phyloP scores from a whole-genome alignment of 441 rosid genomes.

The Jatropha multifida region DNA sequence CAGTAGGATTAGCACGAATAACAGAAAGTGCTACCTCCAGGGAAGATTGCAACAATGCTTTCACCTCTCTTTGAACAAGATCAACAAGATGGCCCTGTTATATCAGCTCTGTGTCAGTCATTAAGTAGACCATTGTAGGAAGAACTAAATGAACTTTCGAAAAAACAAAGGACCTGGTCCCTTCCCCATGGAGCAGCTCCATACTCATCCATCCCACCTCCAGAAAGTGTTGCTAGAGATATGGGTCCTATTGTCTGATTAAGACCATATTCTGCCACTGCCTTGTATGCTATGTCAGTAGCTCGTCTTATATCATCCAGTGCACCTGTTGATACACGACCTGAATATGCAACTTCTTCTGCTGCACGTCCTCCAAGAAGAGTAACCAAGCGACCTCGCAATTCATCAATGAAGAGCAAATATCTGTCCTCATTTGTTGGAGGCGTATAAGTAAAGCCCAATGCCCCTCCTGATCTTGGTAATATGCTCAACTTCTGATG shows the following conservation, averaged over 20 bases:
- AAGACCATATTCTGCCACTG: constrained; percentile 98
- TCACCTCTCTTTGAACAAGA: constrained; percentile 94
- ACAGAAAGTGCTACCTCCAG: constrained; percentile 74
- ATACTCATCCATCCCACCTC: constrained; percentile 89
- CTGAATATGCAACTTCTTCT: constrained; percentile 89
- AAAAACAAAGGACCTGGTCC: constrained; percentile 65
- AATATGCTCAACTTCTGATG: constrained; percentile 90
- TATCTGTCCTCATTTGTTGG: constrained; percentile 89
- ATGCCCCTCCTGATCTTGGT: constrained; percentile 97
- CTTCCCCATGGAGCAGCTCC: constrained; percentile 79
- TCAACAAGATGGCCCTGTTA: constrained; percentile 90
- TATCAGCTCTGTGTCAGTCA: constrained; percentile 22
- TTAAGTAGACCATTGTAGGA: not conserved
- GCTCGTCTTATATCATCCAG: constrained; percentile 96
- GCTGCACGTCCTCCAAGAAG: constrained; percentile 99
- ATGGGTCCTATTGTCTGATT: constrained; percentile 84
- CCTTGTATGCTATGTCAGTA: constrained; percentile 97
- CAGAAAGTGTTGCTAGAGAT: constrained; percentile 80
- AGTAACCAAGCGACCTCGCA: constrained; percentile 94
- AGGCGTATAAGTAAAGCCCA: constrained; percentile 89
- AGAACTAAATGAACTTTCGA: constrained; percentile 3
- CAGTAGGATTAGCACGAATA: constrained; percentile 82
- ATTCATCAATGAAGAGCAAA: constrained; percentile 91
- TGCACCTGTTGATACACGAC: constrained; percentile 97
- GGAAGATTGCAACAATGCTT: constrained; percentile 74